Base-by-base conservation (phyloP, 108 stramenopile genomes). In the Skeletonema tropicum region DNA sequence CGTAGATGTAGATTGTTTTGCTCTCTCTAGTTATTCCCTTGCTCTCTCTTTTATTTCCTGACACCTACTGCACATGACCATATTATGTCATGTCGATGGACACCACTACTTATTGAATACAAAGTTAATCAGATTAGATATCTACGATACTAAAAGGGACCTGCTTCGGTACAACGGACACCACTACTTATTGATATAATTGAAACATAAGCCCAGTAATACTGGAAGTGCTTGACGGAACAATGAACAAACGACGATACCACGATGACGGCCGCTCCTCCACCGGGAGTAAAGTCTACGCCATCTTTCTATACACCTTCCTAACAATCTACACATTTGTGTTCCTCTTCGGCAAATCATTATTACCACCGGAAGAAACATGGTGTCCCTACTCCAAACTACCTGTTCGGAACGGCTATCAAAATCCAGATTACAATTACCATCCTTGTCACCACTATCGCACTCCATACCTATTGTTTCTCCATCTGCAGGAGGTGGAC, bases 341-440 rank as follows among this genome's bases (percentile, higher is more conserved):
- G 23, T 55, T 55, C 7, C 52, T 55, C 0, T 55, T 55, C 9
- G 52, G 52, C 52, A 55, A 55, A 55, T 55, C 52, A n/a, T 65
- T 64, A 49, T 36, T 73, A 1, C 64, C 64, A 13, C 72, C 72
- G n/a, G 48, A 73, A 57, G 63, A 73, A 19, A 21, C 46, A 15
- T 73, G 72, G 72, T 73, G 72, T 35, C 72, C 72, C 48, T 73
- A 73, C 52, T 23, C 63, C 14, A 65, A 39, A 5, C 9, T 55
- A 23, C 62, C 35, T 2, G 17, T 30, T 38, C 49, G 31, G 14
- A 60, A 38, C 35, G 32, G 45, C 7, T 73, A 73, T 17, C 10
- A 32, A 6, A 84, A 84, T 79, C 83, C 83, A 45, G 83, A 84
- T 35, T 84, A 84, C 68, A 65, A 79, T 32, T 42, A 55, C 6